Base-by-base conservation (phyloP, 805 yeast genomes). In the Sungouiella thailandica region DNA sequence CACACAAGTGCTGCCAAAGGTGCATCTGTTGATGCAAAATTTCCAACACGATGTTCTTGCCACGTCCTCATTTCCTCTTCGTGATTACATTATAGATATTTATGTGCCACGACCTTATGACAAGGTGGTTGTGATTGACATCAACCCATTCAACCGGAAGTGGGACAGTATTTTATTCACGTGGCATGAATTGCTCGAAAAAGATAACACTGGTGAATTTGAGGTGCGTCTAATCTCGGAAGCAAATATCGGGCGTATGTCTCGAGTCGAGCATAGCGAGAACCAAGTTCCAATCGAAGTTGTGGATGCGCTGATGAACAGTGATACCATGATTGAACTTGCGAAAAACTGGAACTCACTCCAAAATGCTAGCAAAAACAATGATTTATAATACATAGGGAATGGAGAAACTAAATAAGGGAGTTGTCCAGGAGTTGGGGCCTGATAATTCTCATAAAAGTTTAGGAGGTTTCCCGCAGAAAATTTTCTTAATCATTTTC, bases 211-310 rank as follows among this genome's bases (percentile, higher is more conserved):
- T 60, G 33, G 62, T 46, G 57, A 52, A 3, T 72, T 68, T 36
- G 79, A 72, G 30, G 53, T 90, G 14, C 62, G 97, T 19, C 55
- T 90, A 10, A 79, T 90, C 4, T 71, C 77, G 2, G 74, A 77
- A 44, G 76, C 75, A 14, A 84, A 87, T 41, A 62, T 83, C 5
- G 84, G 87, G 0, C 65, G 90, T 19, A 88, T 88, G 63, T 81
- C 86, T 0, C 60, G 78, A 0, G 85, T 83, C 43, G 95, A 86
- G 31, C 90, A 86, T 52, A 76, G 95, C 2, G 95, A 90, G 48
- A 86, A 80, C 54, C 89, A 85, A 50, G 96, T 93, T 2, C 99
- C 99, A 0, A 69, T 74, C 33, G 99, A 93, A 50, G 77, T 93
- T 14, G 83, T 93, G 4, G 93, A 87, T 53, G 96, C 96, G 2